Percentiles rank a stretch among this genome's conserved stretches.
phyloP scores from a whole-genome alignment of 257 asterid species.

The Parsonsia alboflavescens region DNA sequence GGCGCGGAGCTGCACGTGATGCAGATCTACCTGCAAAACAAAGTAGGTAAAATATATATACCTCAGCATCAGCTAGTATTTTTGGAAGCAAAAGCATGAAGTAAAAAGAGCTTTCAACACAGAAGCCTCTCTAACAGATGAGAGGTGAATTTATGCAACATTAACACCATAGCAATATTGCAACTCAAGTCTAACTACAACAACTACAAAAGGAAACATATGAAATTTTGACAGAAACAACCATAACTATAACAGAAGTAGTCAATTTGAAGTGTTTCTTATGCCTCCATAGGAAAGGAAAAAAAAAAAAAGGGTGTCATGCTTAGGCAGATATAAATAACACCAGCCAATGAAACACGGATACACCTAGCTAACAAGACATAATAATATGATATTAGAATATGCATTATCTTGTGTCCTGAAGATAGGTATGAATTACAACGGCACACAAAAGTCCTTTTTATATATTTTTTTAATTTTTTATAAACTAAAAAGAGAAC shows the following conservation, averaged over 20 bases:
- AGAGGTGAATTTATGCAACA: not conserved
- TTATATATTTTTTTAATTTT: not conserved
- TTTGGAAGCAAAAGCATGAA: not conserved
- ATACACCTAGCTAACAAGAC: not conserved
- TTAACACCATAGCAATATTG: not conserved
- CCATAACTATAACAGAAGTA: not conserved
- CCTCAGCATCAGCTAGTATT: too few species aligned
- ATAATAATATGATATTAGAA: not conserved
- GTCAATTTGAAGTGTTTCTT: not conserved
- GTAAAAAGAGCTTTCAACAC: not conserved
- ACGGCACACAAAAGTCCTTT: not conserved
- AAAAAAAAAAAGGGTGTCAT: not conserved
- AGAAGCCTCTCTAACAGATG: not conserved
- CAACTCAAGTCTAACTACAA: not conserved
- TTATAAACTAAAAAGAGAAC: not conserved
- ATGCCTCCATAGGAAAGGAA: not conserved
- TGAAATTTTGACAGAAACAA: not conserved
- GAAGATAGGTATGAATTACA: not conserved
- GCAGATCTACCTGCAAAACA: constrained; percentile 68
- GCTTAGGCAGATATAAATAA: not conserved
- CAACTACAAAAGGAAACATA: not conserved
- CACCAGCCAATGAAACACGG: not conserved
- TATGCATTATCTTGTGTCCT: not conserved
- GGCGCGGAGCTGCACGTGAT: constrained; percentile 73
- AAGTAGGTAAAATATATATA: not conserved